phyloP scores from a whole-genome alignment of 495 filamentous ascomycete genomes.

The Penicillium coffeae region DNA sequence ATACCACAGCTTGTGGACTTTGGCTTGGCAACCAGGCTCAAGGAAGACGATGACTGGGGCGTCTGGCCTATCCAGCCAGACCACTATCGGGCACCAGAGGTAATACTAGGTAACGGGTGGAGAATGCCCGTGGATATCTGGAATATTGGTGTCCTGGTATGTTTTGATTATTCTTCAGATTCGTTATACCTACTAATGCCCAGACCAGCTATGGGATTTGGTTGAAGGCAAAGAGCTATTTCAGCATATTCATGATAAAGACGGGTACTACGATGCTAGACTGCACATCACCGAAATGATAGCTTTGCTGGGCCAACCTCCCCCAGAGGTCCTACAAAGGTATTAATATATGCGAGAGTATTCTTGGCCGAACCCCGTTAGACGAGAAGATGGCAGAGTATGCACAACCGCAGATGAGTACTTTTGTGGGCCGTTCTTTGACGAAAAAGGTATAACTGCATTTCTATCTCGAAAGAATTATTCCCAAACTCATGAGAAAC shows the following conservation, averaged over 20 bases:
- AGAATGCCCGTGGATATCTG: constrained; percentile 41
- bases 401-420: constrained; percentile 34
- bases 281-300: constrained; percentile 46
- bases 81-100: constrained; percentile 46
- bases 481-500: constrained; percentile 29
- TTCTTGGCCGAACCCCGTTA: constrained; percentile 29
- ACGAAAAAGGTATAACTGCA: constrained; percentile 28
- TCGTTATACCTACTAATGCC: constrained; percentile 23
- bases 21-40: constrained; percentile 69
- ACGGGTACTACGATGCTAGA: constrained; percentile 31
- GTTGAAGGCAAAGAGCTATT: constrained; percentile 48
- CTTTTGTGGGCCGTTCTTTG: constrained; percentile 39
- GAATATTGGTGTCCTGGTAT: constrained; percentile 48
- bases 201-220: constrained; percentile 46
- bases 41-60: constrained; percentile 32
- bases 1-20: constrained; percentile 79
- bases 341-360: constrained; percentile 37
- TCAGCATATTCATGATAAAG: constrained; percentile 28
- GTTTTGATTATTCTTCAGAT: constrained; percentile 18
- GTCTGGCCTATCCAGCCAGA: constrained; percentile 43
- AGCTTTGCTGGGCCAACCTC: constrained; percentile 44
- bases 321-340: constrained; percentile 38
- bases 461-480: constrained; percentile 20
- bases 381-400: constrained; percentile 31
- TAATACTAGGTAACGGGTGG: constrained; percentile 45